Percentiles rank a stretch among this genome's conserved stretches.
Evolutionary conservation across 225 moss, liverwort and hornwort species (phyloP).

Genomic region (Sphagnum tenellum): DNA sequence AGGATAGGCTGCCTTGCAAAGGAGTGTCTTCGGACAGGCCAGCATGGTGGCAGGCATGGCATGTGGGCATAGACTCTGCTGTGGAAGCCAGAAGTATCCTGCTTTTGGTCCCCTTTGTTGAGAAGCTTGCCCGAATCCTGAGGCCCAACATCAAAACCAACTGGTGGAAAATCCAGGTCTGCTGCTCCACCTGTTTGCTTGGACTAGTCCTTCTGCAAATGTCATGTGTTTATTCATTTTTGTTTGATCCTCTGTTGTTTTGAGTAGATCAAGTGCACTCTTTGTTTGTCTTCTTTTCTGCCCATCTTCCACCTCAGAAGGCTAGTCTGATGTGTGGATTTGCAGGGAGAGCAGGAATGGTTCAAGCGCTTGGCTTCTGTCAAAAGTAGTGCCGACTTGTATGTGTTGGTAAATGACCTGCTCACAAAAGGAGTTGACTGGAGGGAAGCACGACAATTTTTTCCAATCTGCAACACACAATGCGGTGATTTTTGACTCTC

Average conservation of each 20-base stretch:
- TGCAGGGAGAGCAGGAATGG: constrained; percentile 3
- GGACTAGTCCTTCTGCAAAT: too few species aligned
- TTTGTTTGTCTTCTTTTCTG: too few species aligned
- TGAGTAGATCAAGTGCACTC: too few species aligned
- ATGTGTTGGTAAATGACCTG: constrained; percentile 9
- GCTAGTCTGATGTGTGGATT: too few species aligned
- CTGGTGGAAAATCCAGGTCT: constrained; percentile 37
- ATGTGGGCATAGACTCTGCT: constrained; percentile 18
- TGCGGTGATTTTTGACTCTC: constrained; percentile 1
- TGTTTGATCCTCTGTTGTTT: too few species aligned
- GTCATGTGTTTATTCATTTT: too few species aligned
- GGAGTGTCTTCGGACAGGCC: constrained; percentile 31
- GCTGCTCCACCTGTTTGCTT: background rate
- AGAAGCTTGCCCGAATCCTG: constrained; percentile 30
- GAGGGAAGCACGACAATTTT: constrained; percentile 18
- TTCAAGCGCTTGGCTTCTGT: constrained; percentile 9
- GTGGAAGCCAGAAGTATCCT: constrained; percentile 25
- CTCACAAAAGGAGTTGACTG: constrained; percentile 12
- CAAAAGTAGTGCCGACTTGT: constrained; percentile 13
- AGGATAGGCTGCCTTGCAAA: constrained; percentile 19
- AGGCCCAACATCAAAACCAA: constrained; percentile 23
- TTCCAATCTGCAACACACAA: constrained; percentile 4
- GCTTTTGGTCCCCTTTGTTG: constrained; percentile 20
- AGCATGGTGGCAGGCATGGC: constrained; percentile 30
- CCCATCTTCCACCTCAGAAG: too few species aligned